Percentiles rank a stretch among this genome's conserved stretches.
These are phyloP conservation scores for Tubosaeta brunneosetosa DNA, from an alignment of 768 basidiomycete species.

Conservation along the genomic window DNA sequence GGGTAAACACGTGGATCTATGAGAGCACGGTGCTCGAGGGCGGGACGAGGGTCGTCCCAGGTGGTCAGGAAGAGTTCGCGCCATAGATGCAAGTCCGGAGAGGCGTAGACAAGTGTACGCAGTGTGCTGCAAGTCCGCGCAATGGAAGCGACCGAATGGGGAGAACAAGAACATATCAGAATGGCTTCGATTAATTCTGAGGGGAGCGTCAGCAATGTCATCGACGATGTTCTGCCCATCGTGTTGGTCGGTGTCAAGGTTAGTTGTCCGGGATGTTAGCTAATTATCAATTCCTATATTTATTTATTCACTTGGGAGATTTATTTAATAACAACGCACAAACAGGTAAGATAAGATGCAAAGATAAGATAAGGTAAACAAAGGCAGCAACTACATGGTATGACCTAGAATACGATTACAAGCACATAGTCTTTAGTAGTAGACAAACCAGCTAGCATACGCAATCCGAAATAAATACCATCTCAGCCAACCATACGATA, in stretches of 20 bases:
- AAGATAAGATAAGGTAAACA: no score
- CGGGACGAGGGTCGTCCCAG: slow-evolving; percentile 48
- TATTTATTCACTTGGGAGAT: no score
- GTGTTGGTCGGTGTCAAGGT: neutral
- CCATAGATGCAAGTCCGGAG: slow-evolving; percentile 41
- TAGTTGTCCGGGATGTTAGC: no score
- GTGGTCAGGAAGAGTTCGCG: slow-evolving; percentile 42
- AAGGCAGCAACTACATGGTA: no score
- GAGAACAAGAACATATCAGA: slow-evolving; percentile 24
- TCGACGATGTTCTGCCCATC: neutral
- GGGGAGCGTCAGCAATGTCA: slow-evolving; percentile 27
- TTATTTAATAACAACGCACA: no score
- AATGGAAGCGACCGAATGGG: slow-evolving; percentile 33
- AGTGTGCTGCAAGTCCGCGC: slow-evolving; percentile 36
- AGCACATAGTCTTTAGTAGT: neutral
- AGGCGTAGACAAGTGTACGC: slow-evolving; percentile 32
- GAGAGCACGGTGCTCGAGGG: slow-evolving; percentile 22
- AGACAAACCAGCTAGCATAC: neutral
- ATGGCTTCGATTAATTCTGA: slow-evolving; percentile 40
- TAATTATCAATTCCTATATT: no score
- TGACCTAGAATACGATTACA: neutral
- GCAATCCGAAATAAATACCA: neutral
- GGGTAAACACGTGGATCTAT: slow-evolving; percentile 22
- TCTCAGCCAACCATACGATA: slow-evolving; percentile 45
- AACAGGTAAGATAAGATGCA: no score